phyloP scores from a whole-genome alignment of 148 eudicot species.

The Amaranthus cruentus region DNA sequence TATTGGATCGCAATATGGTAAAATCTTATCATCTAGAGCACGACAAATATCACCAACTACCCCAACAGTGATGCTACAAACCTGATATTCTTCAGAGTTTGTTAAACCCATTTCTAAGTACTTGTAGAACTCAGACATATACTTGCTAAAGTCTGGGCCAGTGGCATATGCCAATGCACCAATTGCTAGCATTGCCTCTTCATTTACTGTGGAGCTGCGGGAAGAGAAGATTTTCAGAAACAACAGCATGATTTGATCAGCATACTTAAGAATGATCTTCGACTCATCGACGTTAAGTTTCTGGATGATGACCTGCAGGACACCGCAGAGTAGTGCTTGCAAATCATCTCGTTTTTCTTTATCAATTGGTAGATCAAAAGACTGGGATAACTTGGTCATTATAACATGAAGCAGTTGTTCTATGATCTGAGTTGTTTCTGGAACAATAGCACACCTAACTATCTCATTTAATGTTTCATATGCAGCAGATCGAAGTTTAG shows the following conservation, averaged over 20 bases:
- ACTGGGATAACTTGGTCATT: slow-evolving; percentile 43
- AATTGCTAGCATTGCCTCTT: slow-evolving; percentile 78
- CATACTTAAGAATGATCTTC: slow-evolving; percentile 33
- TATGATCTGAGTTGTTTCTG: slow-evolving; percentile 43
- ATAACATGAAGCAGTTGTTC: slow-evolving; percentile 46
- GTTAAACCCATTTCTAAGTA: slow-evolving; percentile 69
- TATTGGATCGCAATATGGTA: slow-evolving; percentile 65
- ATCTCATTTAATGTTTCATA: slow-evolving; percentile 68
- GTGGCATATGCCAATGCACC: slow-evolving; percentile 72
- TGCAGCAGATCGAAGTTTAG: slow-evolving; percentile 55
- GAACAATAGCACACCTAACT: slow-evolving; percentile 48
- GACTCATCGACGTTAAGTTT: slow-evolving; percentile 43
- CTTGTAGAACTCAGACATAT: slow-evolving; percentile 69
- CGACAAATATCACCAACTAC: slow-evolving; percentile 74
- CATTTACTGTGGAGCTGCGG: slow-evolving; percentile 66
- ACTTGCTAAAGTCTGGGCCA: slow-evolving; percentile 54
- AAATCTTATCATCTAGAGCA: slow-evolving; percentile 59
- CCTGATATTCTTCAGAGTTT: slow-evolving; percentile 79
- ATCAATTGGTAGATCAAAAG: slow-evolving; percentile 50
- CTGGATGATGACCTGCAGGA: slow-evolving; percentile 56
- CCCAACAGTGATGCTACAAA: slow-evolving; percentile 66
- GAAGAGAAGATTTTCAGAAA: slow-evolving; percentile 52
- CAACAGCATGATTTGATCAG: slow-evolving; percentile 50
- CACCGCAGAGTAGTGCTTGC: slow-evolving; percentile 65
- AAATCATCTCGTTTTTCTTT: slow-evolving; percentile 61